Conservation (phyloP, 345 rosid genomes). For the Bruguiera gymnorhiza region DNA sequence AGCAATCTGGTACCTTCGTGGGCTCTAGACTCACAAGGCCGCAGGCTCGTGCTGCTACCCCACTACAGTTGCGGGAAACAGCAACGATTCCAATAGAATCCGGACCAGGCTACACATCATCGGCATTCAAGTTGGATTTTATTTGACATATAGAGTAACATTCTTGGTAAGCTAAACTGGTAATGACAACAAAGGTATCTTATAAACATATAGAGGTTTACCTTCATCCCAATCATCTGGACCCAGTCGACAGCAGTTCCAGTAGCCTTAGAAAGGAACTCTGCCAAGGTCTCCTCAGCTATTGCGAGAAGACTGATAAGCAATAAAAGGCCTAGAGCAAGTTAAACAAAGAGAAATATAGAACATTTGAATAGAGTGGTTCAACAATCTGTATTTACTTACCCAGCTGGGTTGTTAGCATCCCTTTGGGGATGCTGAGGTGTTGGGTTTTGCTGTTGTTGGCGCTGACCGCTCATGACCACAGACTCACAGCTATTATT, state of each 20-base stretch:
- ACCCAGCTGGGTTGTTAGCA: slow-evolving; percentile 99
- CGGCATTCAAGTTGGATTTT: slow-evolving; percentile 4
- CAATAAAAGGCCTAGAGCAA: not conserved
- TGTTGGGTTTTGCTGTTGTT: slow-evolving; percentile 94
- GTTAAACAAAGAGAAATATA: not conserved
- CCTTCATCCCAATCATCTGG: slow-evolving; percentile 99
- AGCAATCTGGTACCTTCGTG: slow-evolving; percentile 55
- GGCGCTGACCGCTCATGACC: slow-evolving; percentile 97
- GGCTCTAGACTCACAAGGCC: slow-evolving; percentile 99
- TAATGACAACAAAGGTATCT: not conserved
- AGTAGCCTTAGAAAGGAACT: slow-evolving; percentile 94
- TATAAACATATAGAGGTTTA: slow-evolving; percentile 11
- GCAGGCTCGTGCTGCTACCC: slow-evolving; percentile 99
- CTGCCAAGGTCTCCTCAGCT: slow-evolving; percentile 94
- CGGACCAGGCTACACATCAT: slow-evolving; percentile 88
- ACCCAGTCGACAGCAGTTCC: slow-evolving; percentile 99
- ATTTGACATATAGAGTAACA: not conserved
- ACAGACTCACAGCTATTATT: slow-evolving; percentile 96
- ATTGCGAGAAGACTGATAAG: slow-evolving; percentile 68
- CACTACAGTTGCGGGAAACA: slow-evolving; percentile 94
- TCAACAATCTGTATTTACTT: slow-evolving; percentile 13
- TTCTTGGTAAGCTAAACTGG: not conserved
- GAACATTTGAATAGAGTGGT: not conserved
- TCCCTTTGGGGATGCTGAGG: slow-evolving; percentile 88
- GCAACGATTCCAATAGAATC: slow-evolving; percentile 99